These are phyloP conservation scores for Endothia cerciana DNA, from an alignment of 2,329 filamentous ascomycete genomes.

Conservation along the genomic window DNA sequence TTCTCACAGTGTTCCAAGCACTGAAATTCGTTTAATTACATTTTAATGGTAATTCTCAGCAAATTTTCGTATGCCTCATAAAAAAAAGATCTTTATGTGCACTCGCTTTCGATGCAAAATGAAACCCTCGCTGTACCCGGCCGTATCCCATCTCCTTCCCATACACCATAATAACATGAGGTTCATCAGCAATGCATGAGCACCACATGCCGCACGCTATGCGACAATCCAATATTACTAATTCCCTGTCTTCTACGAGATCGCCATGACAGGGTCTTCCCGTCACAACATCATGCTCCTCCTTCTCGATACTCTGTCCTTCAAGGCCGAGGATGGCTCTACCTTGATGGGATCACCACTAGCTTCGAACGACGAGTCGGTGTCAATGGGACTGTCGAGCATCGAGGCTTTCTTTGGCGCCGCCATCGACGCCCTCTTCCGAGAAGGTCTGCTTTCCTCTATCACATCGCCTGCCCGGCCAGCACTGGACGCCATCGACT, in stretches of 20 bases:
- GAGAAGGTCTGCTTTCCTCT: conserved; percentile 33
- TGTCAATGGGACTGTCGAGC: conserved; percentile 37
- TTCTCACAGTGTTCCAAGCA: not conserved
- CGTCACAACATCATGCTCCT: conserved; percentile 60
- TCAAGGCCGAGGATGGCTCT: conserved; percentile 26
- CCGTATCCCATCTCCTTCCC: not conserved
- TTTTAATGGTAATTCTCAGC: conserved; percentile 11
- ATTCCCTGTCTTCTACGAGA: conserved; percentile 2
- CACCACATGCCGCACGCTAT: not conserved
- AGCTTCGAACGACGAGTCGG: conserved; percentile 35
- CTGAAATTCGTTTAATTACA: not conserved
- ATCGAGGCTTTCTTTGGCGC: conserved; percentile 40
- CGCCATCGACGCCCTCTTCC: conserved; percentile 50
- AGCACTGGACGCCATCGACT: conserved; percentile 33
- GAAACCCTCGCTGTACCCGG: conserved; percentile 23
- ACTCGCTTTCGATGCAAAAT: conserved; percentile 21
- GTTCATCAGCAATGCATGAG: not conserved
- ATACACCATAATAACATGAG: not conserved
- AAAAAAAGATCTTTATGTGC: conserved; percentile 11
- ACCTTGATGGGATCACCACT: conserved; percentile 35
- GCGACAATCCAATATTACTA: conserved; percentile 10
- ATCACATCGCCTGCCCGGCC: conserved; percentile 27
- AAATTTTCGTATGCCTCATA: conserved; percentile 22
- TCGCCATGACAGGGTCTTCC: conserved; percentile 40
- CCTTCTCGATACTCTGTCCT: conserved; percentile 48